Base-by-base conservation (phyloP, 495 filamentous ascomycete species). In the Trichoderma asperelloides region DNA sequence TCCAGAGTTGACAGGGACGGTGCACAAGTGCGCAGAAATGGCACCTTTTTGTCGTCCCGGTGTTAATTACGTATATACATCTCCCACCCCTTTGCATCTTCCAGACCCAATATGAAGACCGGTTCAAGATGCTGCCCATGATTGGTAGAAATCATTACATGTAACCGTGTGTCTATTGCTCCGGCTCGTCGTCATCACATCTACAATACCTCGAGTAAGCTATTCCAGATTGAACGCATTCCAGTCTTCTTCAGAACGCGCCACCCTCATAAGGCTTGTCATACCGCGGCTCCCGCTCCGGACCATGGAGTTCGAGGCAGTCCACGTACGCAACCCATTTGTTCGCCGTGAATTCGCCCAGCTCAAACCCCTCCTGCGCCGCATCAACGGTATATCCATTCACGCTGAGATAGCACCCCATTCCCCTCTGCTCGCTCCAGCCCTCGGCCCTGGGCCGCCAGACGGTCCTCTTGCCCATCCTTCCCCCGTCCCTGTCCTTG, bases 281-380 rank as follows among this genome's bases (percentile, higher is more conserved):
- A 39, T 63, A 63, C 28, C 62, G 21, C 62, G 62, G 28, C 62
- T 63, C 39, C 18, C 13, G 28, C 62, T 63, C 62, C 18, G 28
- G 28, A 1, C 62, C 62, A 39, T 39, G 16, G 9, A 40, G 62
- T 13, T 63, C 69, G 57, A 68, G 66, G 47, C 67, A 69, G 65
- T 74, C 71, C 51, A 73, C 63, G 68, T 74, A 74, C 68, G 67
- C 49, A 25, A 74, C 70, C 67, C 70, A 69, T 65, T 73, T 74
- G 68, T 73, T 69, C 64, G 71, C 70, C 39, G 62, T 69, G 66
- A 70, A 69, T 65, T 68, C 70, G 40, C 70, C 37, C 55, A 73
- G 66, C 67, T 74, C 73, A 37, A 73, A 68, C n/a, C 69, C 70
- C 55, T 71, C 67, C 55, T 70, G 69, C 21, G 68, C 68, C 47